Percentiles rank a stretch among this genome's conserved stretches.
phyloP scores from a whole-genome alignment of 441 rosid species.

The Erysimum cheiri region DNA sequence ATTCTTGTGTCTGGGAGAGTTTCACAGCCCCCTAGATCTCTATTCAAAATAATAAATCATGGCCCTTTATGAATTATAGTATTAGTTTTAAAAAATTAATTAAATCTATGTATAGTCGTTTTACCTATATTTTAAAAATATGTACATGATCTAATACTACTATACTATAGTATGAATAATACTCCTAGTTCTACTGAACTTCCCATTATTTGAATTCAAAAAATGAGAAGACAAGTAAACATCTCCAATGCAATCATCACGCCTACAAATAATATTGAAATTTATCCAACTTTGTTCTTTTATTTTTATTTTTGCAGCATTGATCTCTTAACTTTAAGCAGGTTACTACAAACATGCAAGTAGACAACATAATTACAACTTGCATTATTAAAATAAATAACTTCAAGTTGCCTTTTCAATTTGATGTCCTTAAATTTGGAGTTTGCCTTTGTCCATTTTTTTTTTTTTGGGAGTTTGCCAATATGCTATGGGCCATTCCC shows the following conservation, averaged over 20 bases:
- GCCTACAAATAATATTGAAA: conserved; percentile 14
- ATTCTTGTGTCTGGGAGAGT: too few relatives aligned
- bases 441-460: conserved; percentile 22
- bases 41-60: too few relatives aligned
- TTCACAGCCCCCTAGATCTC: too few relatives aligned
- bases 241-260: conserved; percentile 31
- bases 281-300: background rate
- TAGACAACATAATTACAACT: conserved; percentile 44
- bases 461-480: conserved; percentile 18
- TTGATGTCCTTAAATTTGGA: conserved; percentile 31
- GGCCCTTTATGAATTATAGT: too few relatives aligned
- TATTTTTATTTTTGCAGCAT: conserved; percentile 24
- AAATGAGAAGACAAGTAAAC: conserved; percentile 13
- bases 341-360: conserved; percentile 44
- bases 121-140: too few relatives aligned
- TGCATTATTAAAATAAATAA: conserved; percentile 28
- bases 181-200: conserved; percentile 16
- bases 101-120: too few relatives aligned
- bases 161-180: too few relatives aligned
- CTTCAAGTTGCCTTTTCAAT: conserved; percentile 22
- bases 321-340: conserved; percentile 30
- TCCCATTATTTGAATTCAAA: conserved; percentile 30
- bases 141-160: too few relatives aligned
- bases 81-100: too few relatives aligned
- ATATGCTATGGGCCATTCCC: conserved; percentile 30